Evolutionary conservation across 768 basidiomycete genomes (phyloP), one percentile per base, ranked within the genome.

Genomic region (Termitomyces sp.): DNA sequence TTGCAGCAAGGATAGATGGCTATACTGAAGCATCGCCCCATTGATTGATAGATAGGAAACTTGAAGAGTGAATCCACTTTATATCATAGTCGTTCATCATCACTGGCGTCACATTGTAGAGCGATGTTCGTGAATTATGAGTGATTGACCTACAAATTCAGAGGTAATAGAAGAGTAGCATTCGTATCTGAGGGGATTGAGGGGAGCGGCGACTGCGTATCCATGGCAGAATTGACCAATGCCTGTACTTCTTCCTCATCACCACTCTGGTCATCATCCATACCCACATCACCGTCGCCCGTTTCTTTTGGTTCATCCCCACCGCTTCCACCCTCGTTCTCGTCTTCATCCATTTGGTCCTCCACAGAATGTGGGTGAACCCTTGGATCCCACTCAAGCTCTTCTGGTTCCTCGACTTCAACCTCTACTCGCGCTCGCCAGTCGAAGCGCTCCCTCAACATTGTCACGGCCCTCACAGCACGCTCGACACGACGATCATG

Each of bases 391-490:
- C 85, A 88, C 19, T 82, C 83, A 37, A 88, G 70, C 59, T 90
- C 89, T 61, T 90, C 88, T 3, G 87, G 88, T 67, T 91, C 89
- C 60, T 88, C 89, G 14, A 83, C 81, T 63, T 86, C 85, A 12
- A 91, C 89, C 58, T 82, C 84, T 21, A 92, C 86, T n/a, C 91
- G 77, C 61, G 84, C 81, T 67, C 85, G 85, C 87, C 89, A 91
- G 46, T 92, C 89, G 66, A 86, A 92, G 68, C 83, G 87, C 55
- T 93, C 91, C 56, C 80, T 73, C 8, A 93, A 72, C 80, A 93
- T 85, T 39, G 76, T 77, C 10, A 94, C 90, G 0, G 91, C 91
- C 42, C 85, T 76, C n/a, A 87, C 79, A 0, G 90, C 91, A 11
- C 91, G 77, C 57, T 91, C 89, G 2, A 87, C 86, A 5, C 89